phyloP scores from a whole-genome alignment of 805 yeast genomes.

The Candida xiaguanensis region DNA sequence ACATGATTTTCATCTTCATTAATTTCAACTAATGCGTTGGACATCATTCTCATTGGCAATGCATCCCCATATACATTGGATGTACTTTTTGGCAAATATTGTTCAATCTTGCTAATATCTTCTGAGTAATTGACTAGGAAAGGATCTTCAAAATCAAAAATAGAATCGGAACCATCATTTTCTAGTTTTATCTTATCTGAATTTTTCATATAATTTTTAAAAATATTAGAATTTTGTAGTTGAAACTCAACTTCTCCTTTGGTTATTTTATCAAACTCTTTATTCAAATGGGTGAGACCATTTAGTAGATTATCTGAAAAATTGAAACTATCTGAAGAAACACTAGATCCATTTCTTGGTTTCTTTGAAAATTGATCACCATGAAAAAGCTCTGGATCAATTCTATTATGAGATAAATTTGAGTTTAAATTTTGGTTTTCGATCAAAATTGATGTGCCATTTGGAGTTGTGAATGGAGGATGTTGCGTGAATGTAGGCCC shows the following conservation, averaged over 20 bases:
- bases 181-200: not conserved
- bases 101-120: constrained; percentile 33
- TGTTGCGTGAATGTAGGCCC: no score
- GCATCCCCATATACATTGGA: not conserved
- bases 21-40: not conserved
- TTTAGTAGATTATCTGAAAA: constrained; percentile 10
- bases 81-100: constrained; percentile 15
- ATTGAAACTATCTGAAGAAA: constrained; percentile 3
- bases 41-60: constrained; percentile 5
- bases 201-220: constrained; percentile 19
- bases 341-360: not conserved
- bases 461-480: constrained; percentile 12
- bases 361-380: not conserved
- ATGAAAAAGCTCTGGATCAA: not conserved
- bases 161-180: not conserved
- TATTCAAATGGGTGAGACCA: constrained; percentile 24
- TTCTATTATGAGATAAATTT: not conserved
- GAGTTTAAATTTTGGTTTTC: not conserved
- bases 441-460: constrained; percentile 12
- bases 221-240: constrained; percentile 24
- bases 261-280: constrained; percentile 20
- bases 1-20: not conserved
- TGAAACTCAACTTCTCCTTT: constrained; percentile 22
- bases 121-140: constrained; percentile 26
- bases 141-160: constrained; percentile 12